These are phyloP conservation scores for Plantago lanceolata DNA, from an alignment of 305 asterid species.

Conservation along the genomic window DNA sequence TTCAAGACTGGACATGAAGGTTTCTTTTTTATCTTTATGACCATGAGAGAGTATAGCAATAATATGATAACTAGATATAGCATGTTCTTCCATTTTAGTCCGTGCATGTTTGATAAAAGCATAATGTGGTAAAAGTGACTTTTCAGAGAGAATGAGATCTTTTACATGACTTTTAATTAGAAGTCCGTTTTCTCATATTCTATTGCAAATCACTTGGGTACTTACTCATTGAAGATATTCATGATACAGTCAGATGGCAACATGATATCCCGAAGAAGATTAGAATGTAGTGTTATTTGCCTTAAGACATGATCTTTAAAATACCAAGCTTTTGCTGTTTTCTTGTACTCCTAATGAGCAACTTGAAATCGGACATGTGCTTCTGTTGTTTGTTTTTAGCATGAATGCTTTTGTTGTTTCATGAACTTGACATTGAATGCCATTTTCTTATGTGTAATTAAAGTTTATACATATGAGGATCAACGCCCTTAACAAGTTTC, in stretches of 20 bases:
- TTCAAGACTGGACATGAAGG: constrained; percentile 82
- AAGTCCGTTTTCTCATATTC: background rate
- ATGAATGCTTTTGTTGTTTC: background rate
- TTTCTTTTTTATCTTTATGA: constrained; percentile 25
- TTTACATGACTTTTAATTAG: background rate
- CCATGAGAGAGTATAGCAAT: background rate
- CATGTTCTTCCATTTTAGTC: too few species aligned
- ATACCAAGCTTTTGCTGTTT: background rate
- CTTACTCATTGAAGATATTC: constrained; percentile 9
- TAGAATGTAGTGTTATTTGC: constrained; percentile 20
- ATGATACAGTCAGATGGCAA: constrained; percentile 3
- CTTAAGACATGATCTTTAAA: constrained; percentile 16
- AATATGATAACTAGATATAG: background rate
- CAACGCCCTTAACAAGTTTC: background rate
- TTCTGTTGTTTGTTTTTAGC: too few species aligned
- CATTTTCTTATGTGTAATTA: too few species aligned
- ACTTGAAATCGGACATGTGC: too few species aligned
- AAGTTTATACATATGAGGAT: background rate
- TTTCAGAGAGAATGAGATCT: constrained; percentile 11
- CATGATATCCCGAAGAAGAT: constrained; percentile 15
- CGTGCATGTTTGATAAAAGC: too few species aligned
- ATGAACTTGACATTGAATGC: background rate
- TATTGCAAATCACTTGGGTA: constrained; percentile 2
- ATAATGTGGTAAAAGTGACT: background rate
- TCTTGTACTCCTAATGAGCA: too few species aligned